These are phyloP conservation scores for Ramichloridium luteum DNA, from an alignment of 2,329 filamentous ascomycete species.

Conservation along the genomic window DNA sequence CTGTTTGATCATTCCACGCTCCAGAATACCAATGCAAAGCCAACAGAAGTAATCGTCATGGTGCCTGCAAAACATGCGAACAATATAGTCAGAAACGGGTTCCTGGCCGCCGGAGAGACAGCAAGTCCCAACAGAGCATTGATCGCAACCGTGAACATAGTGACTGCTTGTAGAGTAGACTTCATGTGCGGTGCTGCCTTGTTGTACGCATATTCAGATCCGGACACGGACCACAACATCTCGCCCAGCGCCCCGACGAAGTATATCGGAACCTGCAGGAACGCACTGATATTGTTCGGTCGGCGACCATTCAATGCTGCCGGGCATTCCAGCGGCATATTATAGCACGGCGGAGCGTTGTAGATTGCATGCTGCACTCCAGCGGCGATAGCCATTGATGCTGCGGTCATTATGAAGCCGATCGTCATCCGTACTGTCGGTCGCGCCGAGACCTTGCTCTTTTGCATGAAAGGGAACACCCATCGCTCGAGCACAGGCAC, in stretches of 20 bases:
- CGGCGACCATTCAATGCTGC: constrained; percentile 19
- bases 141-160: too few species aligned
- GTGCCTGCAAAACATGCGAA: too few species aligned
- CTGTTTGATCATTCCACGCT: too few species aligned
- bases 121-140: too few species aligned
- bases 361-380: constrained; percentile 45
- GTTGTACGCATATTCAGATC: not conserved
- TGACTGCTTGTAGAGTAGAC: not conserved
- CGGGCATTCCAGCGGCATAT: constrained; percentile 26
- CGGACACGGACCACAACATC: not conserved
- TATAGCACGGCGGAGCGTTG: constrained; percentile 35
- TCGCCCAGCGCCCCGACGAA: not conserved
- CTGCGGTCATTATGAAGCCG: constrained; percentile 39
- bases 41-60: too few species aligned
- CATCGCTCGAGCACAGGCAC: constrained; percentile 33
- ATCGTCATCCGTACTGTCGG: constrained; percentile 43
- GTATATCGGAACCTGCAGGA: not conserved
- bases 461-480: constrained; percentile 25
- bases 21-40: too few species aligned
- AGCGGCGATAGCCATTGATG: constrained; percentile 42
- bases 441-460: constrained; percentile 26
- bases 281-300: not conserved
- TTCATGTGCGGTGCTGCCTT: too few species aligned
- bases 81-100: too few species aligned
- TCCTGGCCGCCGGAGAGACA: too few species aligned